phyloP scores from a whole-genome alignment of 192 early-diverging fungal species.

The Oehlia diaphana region DNA sequence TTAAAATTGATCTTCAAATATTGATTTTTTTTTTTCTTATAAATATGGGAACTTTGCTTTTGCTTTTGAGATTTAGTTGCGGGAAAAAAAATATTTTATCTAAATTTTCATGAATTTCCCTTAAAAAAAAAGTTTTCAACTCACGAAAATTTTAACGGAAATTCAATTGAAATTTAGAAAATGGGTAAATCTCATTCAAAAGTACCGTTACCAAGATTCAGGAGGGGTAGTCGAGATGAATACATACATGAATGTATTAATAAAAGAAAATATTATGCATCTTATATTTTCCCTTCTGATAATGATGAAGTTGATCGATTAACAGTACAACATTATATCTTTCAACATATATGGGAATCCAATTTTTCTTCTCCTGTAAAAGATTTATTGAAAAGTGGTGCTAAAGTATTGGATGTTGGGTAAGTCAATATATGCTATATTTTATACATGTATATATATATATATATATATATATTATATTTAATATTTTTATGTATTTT shows the following conservation, averaged over 20 bases:
- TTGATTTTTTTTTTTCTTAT: too few species aligned
- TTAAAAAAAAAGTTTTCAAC: too few species aligned
- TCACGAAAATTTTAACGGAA: too few species aligned
- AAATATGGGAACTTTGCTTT: too few species aligned
- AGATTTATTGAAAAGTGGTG: not conserved
- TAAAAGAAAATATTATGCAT: not conserved
- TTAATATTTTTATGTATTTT: not conserved
- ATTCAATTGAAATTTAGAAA: too few species aligned
- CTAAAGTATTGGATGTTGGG: conserved; percentile 15
- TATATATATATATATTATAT: too few species aligned
- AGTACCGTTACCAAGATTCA: too few species aligned
- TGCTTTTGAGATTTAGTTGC: too few species aligned
- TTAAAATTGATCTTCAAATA: too few species aligned
- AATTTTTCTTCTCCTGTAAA: conserved; percentile 23
- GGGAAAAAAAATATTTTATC: too few species aligned
- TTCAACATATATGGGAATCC: conserved; percentile 1
- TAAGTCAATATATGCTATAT: not conserved
- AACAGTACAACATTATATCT: conserved; percentile 17
- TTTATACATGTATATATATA: not conserved
- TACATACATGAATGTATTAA: not conserved
- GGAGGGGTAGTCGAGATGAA: not conserved
- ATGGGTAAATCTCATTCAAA: too few species aligned
- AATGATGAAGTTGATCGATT: conserved; percentile 12
- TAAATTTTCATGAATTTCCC: too few species aligned
- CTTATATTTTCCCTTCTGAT: conserved; percentile 7